Evolutionary conservation across 2,329 filamentous ascomycete species (phyloP).

Genomic region (Cytospora piceae): DNA sequence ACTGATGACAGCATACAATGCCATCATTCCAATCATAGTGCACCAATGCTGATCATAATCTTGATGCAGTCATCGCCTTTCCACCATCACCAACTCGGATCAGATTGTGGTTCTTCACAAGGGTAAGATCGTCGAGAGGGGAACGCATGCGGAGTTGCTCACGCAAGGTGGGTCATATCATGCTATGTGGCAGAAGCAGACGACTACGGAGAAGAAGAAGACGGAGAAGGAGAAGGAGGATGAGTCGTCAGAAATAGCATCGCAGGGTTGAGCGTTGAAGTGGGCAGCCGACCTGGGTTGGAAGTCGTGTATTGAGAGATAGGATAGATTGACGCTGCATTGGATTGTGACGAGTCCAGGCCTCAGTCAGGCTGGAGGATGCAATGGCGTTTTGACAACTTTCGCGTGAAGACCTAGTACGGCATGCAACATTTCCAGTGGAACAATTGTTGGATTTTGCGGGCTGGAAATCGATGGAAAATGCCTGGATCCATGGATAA

Average conservation of each 20-base stretch:
- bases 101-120: constrained; percentile 58
- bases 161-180: constrained; percentile 51
- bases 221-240: constrained; percentile 30
- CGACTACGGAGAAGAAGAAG: constrained; percentile 45
- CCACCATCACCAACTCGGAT: constrained; percentile 60
- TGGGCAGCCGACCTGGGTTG: not conserved
- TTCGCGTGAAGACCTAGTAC: too few relatives aligned
- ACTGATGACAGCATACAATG: not conserved
- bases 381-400: too few relatives aligned
- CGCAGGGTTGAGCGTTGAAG: not conserved
- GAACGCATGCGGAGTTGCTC: constrained; percentile 53
- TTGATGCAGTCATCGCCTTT: constrained; percentile 53
- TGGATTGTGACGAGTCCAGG: not conserved
- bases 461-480: too few relatives aligned
- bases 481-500: too few relatives aligned
- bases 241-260: constrained; percentile 7
- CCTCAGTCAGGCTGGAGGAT: too few relatives aligned
- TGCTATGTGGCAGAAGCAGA: constrained; percentile 58
- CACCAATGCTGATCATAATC: not conserved
- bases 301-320: not conserved
- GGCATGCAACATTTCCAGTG: too few relatives aligned
- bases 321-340: not conserved
- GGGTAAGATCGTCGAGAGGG: constrained; percentile 55
- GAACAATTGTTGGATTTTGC: too few relatives aligned
- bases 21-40: not conserved